Conservation (phyloP, 1,284 basidiomycete species). For the Fomitopsis schrenkii region DNA sequence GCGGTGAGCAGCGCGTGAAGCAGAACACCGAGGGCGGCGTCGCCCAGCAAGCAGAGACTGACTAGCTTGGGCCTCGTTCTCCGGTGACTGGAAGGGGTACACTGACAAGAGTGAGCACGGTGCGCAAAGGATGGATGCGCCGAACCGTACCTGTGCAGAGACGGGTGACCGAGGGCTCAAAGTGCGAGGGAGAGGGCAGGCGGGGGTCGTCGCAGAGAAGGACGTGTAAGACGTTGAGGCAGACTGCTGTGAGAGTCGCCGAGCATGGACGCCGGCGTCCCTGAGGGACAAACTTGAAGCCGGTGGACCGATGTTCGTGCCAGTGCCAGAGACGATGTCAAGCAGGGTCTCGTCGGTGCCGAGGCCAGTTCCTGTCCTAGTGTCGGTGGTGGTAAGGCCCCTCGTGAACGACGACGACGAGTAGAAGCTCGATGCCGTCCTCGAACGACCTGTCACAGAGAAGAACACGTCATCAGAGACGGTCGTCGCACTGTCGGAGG, state of each 20-base stretch:
- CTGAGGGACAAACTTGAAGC: conserved; percentile 53
- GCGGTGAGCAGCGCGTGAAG: too few species aligned
- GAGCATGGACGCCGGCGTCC: conserved; percentile 51
- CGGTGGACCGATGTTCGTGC: conserved; percentile 42
- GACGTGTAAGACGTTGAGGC: conserved; percentile 23
- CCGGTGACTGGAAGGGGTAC: too few species aligned
- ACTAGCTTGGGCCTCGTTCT: too few species aligned
- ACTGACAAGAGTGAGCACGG: too few species aligned
- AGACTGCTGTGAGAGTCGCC: conserved; percentile 52
- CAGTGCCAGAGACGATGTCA: conserved; percentile 37
- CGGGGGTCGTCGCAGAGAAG: too few species aligned
- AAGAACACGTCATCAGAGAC: conserved; percentile 59
- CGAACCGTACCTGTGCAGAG: too few species aligned
- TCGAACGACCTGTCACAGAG: conserved; percentile 25
- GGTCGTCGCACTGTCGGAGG: conserved; percentile 33
- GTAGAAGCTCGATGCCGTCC: conserved; percentile 31
- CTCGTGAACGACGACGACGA: conserved; percentile 29
- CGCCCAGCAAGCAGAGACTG: too few species aligned
- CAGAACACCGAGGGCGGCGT: too few species aligned
- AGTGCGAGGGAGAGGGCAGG: too few species aligned
- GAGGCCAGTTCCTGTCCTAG: conserved; percentile 17
- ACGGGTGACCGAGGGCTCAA: too few species aligned
- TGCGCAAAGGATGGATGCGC: too few species aligned
- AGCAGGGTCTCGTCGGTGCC: conserved; percentile 30
- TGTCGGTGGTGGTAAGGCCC: conserved; percentile 16